Conservation (phyloP, 441 rosid species). For the Jatropha multifida region DNA sequence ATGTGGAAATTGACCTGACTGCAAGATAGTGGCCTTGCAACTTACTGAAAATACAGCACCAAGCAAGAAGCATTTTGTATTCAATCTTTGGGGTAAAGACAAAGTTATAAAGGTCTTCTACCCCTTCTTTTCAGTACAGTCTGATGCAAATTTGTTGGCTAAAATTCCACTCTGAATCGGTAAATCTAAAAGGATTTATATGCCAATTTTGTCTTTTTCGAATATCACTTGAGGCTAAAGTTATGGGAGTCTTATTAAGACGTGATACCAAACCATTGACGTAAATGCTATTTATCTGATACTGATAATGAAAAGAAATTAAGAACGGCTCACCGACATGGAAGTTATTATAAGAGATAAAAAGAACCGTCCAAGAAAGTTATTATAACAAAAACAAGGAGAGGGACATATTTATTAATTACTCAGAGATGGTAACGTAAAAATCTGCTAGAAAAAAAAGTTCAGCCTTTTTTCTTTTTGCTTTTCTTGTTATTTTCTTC, state of each 20-base stretch:
- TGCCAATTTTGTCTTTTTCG: conserved; percentile 9
- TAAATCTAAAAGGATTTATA: conserved; percentile 2
- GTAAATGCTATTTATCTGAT: conserved; percentile 9
- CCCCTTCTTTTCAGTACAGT: conserved; percentile 4
- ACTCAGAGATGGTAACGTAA: not conserved
- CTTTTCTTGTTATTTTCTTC: not conserved
- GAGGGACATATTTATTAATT: too few relatives aligned
- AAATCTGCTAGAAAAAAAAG: not conserved
- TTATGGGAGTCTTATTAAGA: conserved; percentile 31
- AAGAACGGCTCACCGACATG: not conserved
- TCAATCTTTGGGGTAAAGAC: conserved; percentile 59
- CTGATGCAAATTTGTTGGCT: conserved; percentile 10
- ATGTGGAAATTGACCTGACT: conserved; percentile 33
- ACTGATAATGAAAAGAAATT: not conserved
- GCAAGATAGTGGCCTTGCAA: conserved; percentile 47
- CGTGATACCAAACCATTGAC: conserved; percentile 35
- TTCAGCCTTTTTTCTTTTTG: not conserved
- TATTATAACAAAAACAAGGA: not conserved
- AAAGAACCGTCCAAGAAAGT: not conserved
- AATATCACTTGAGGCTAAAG: conserved; percentile 35
- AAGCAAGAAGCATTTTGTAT: conserved; percentile 3
- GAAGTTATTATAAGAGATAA: not conserved
- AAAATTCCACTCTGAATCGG: conserved; percentile 14
- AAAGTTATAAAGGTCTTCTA: conserved; percentile 27
- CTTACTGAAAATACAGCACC: conserved; percentile 32